A percentile compares a stretch with the other conserved stretches of the same genome.
Evolutionary conservation across 2,329 filamentous ascomycete species (phyloP).

Genomic region (Fusarium nurragi): DNA sequence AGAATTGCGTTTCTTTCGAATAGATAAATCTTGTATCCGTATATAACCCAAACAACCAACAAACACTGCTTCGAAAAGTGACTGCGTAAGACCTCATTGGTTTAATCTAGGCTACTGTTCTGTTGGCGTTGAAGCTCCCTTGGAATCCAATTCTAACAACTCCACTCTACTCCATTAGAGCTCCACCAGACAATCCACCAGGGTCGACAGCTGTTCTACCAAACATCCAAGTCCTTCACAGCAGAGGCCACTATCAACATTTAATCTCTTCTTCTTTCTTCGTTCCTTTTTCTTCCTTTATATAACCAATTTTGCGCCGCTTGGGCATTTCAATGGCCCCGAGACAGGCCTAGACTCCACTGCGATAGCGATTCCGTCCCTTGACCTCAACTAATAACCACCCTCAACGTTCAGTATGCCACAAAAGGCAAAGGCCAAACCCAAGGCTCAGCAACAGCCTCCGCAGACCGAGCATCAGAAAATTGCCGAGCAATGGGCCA

Average conservation of each 20-base stretch:
- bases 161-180: conserved; percentile 25
- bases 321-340: conserved; percentile 44
- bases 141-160: conserved; percentile 7
- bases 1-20: conserved; percentile 5
- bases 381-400: conserved; percentile 13
- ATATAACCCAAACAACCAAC: background rate
- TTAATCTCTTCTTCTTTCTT: conserved; percentile 3
- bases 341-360: conserved; percentile 16
- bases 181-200: conserved; percentile 41
- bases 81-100: background rate
- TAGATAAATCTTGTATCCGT: background rate
- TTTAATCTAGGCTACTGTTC: background rate
- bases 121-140: conserved; percentile 6
- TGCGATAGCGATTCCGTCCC: conserved; percentile 26
- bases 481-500: conserved; percentile 63
- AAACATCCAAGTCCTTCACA: conserved; percentile 32
- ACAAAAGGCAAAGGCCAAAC: conserved; percentile 38
- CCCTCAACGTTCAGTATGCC: conserved; percentile 45
- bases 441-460: conserved; percentile 40
- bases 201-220: conserved; percentile 22
- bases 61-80: background rate
- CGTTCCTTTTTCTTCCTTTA: conserved; percentile 8
- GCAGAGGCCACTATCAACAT: conserved; percentile 28
- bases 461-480: conserved; percentile 58
- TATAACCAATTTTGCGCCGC: conserved; percentile 16